Evolutionary conservation across 768 basidiomycete genomes (phyloP).

Genomic region (Termitomyces sp.): DNA sequence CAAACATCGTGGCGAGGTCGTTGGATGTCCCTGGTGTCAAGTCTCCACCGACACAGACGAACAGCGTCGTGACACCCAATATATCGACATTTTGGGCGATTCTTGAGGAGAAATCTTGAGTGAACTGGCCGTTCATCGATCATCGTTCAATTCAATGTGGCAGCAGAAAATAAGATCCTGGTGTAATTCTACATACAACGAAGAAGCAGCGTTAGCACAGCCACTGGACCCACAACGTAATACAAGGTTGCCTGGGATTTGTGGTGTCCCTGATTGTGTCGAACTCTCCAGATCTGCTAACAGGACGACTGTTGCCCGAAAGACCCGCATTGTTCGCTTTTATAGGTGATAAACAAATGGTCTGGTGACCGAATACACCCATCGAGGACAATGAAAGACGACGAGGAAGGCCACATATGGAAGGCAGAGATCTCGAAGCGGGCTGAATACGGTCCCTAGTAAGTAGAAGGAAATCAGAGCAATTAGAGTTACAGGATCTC

Average conservation of each 20-base stretch:
- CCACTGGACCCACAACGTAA: slow-evolving; percentile 43
- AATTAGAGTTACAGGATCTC: slow-evolving; percentile 3
- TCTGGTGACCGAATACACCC: slow-evolving; percentile 5
- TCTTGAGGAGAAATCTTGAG: background rate
- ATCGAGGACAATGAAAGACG: slow-evolving; percentile 20
- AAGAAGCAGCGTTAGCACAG: slow-evolving; percentile 25
- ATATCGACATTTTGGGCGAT: background rate
- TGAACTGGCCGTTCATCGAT: background rate
- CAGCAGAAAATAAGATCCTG: too few species aligned
- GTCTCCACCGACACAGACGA: background rate
- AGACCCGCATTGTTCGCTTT: slow-evolving; percentile 27
- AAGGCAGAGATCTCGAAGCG: background rate
- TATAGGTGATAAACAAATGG: slow-evolving; percentile 12
- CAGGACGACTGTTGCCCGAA: background rate
- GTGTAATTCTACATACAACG: too few species aligned
- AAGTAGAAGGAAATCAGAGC: slow-evolving; percentile 1
- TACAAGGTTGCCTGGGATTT: slow-evolving; percentile 25
- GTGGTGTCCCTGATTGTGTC: slow-evolving; percentile 9
- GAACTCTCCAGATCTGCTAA: slow-evolving; percentile 10
- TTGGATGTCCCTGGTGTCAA: background rate
- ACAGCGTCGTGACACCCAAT: background rate
- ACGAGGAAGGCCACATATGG: background rate
- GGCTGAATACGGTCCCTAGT: background rate
- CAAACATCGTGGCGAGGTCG: background rate
- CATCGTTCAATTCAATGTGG: too few species aligned